Evolutionary conservation across 2,329 filamentous ascomycete genomes (phyloP), one percentile per base, ranked within the genome.

Genomic region (Domatiomyces globalis): DNA sequence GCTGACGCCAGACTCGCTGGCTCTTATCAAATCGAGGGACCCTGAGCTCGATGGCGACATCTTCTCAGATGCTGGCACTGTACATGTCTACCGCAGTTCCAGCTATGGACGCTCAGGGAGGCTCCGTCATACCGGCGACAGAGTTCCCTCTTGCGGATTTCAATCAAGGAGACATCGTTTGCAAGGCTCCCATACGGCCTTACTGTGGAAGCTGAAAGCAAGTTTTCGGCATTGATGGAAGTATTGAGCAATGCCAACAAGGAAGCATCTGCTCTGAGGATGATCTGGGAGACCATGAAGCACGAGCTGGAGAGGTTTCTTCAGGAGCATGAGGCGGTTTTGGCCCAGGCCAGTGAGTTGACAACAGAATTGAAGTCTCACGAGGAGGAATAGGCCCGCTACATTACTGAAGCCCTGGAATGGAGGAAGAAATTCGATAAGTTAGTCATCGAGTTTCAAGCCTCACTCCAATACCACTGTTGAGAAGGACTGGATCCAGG

Each of bases 171-270:
- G 36, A 17, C 48, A n/a, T 48, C 48, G 25, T 44, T 43, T 46
- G 33, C 25, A 10, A 60, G 62, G 46, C 61, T 63, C 59, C 60
- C 61, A 8, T 51, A 56, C 39, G 63, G 64, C 51, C 50, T 60
- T 18, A 62, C 57, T 22, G 52, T 55, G n/a, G 59, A 64, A 45
- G 62, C 62, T 22, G 63, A 64, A 52, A 54, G 51, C 54, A 64
- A 63, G 50, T 65, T 65, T 56, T 59, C 62, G 51, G 54, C 57
- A 12, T 50, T 65, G 51, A 63, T 65, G 19, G 63, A 65, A 44
- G 54, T 64, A 45, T 63, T 65, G 57, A 53, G 57, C 25, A 61
- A 50, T 48, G 63, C 62, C 33, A 62, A 59, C 3, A 57, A 58
- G 17, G 63, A 65, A 47, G 62, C 63, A 5, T 57, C 58, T 8